phyloP scores from a whole-genome alignment of 2,329 filamentous ascomycete species.

The Cercospora sesami region DNA sequence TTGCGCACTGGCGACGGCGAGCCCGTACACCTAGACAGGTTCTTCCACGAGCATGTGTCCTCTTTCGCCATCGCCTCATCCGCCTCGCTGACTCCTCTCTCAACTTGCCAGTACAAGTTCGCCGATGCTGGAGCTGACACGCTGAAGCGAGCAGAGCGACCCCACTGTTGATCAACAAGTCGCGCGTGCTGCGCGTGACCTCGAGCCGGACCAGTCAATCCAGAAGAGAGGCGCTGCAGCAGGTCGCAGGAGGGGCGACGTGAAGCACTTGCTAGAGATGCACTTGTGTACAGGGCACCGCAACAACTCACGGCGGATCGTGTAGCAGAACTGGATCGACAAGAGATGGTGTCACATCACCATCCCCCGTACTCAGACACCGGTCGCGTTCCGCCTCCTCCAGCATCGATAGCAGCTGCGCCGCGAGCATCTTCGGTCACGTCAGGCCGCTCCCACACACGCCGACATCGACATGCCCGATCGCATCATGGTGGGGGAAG shows the following conservation, averaged over 20 bases:
- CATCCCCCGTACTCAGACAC: slow-evolving; percentile 29
- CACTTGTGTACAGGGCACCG: not conserved
- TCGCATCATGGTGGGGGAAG: slow-evolving; percentile 71
- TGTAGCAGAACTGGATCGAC: not conserved
- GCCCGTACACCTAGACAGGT: slow-evolving; percentile 3
- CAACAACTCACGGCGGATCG: not conserved
- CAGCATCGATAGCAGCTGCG: slow-evolving; percentile 7
- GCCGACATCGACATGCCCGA: slow-evolving; percentile 74
- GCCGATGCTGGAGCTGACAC: not conserved
- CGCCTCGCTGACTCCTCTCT: not conserved
- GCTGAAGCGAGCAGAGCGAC: not conserved
- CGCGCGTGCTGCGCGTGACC: slow-evolving; percentile 6
- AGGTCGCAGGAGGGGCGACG: not conserved
- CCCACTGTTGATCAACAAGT: slow-evolving; percentile 4
- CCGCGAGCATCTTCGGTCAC: slow-evolving; percentile 53
- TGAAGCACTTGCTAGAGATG: not conserved
- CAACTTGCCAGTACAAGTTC: not conserved
- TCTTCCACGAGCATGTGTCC: not conserved
- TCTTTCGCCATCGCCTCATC: not conserved
- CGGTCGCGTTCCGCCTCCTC: slow-evolving; percentile 19
- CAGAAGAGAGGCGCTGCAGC: not conserved
- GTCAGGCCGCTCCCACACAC: slow-evolving; percentile 57
- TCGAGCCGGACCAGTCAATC: not conserved
- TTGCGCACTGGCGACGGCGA: slow-evolving; percentile 5
- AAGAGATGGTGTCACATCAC: slow-evolving; percentile 32